Base-by-base conservation (phyloP, 2,329 filamentous ascomycete genomes). In the Scleromitrula shiraiana region DNA sequence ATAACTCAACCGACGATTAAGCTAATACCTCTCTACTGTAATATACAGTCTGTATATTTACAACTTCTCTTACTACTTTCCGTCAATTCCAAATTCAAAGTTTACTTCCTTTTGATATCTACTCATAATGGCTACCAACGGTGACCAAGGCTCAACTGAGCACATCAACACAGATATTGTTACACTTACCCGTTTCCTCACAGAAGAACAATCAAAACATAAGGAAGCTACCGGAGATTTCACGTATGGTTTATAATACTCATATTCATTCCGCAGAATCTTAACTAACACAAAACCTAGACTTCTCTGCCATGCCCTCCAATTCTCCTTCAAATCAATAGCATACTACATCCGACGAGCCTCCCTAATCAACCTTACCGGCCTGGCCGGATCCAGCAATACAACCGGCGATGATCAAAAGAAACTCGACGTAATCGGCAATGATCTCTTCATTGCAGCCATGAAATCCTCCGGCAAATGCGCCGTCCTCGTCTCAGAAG, bases 261-360 rank as follows among this genome's bases (percentile, higher is more conserved):
- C 8, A 7, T 2, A 26, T 30, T 9, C 2, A 23, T 22, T 23
- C 9, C 46, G 20, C 26, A 7, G 8, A 23, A 15, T 2, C 30
- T 20, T 20, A 35, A 36, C 51, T 56, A 49, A 57, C 46, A 48
- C 10, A 15, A 3, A 26, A n/a, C 32, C 44, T 62, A 96, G 90
- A 62, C 79, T 98, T 45, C 81, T 98, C 51, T 96, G 89, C 77
- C 93, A 98, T 68, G 90, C 93, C 52, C 85, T 98, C 51, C 93
- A 97, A 70, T 98, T 97, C 76, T 91, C 93, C 56, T 98, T 98
- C 84, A 98, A 98, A 76, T 95, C 88, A 58, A 98, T 98, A 68
- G 88, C 93, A 61, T 95, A 97, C 77, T 98, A 96, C 76, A 98
- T 98, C 69, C 90, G 91, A 62, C 85, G 93, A 68, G 89, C 91